phyloP scores from a whole-genome alignment of 371 early-diverging fungal genomes.

The Rhizopus stolonifer region DNA sequence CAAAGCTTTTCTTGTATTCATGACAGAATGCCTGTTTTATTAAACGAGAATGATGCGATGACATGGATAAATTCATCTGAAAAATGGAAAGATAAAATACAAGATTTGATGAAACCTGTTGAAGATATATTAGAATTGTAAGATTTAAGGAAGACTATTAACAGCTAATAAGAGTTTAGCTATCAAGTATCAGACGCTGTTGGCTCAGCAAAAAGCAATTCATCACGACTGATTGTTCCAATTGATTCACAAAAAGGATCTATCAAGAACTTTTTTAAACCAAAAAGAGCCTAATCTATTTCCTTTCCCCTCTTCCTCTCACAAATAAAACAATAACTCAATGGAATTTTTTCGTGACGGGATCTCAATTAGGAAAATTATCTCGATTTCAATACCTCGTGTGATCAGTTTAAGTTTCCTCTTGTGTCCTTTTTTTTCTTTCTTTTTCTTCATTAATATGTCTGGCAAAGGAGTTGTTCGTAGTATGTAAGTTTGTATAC shows the following conservation, averaged over 20 bases:
- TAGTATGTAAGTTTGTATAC: constrained; percentile 38
- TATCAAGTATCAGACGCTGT: constrained; percentile 46
- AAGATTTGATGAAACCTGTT: constrained; percentile 54
- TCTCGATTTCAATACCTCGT: constrained; percentile 10
- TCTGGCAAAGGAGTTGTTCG: constrained; percentile 51
- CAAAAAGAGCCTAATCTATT: not conserved
- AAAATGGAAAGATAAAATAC: constrained; percentile 38
- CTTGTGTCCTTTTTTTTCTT: not conserved
- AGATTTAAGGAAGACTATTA: constrained; percentile 1
- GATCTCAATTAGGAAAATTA: not conserved
- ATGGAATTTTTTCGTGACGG: not conserved
- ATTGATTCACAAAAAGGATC: constrained; percentile 31
- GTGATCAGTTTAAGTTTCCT: not conserved
- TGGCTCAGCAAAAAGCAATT: constrained; percentile 38
- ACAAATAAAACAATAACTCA: not conserved
- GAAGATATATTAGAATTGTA: constrained; percentile 49
- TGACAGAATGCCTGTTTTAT: constrained; percentile 75
- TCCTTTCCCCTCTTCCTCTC: too few species aligned
- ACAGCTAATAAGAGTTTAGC: constrained; percentile 15
- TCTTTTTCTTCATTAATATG: constrained; percentile 20
- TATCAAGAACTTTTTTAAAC: constrained; percentile 31
- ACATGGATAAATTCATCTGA: constrained; percentile 61
- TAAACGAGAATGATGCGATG: constrained; percentile 46
- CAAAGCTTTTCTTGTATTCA: constrained; percentile 57
- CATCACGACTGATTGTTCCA: constrained; percentile 45